Base-by-base conservation (phyloP, 2,329 filamentous ascomycete genomes). In the Hypoxylon sp. region DNA sequence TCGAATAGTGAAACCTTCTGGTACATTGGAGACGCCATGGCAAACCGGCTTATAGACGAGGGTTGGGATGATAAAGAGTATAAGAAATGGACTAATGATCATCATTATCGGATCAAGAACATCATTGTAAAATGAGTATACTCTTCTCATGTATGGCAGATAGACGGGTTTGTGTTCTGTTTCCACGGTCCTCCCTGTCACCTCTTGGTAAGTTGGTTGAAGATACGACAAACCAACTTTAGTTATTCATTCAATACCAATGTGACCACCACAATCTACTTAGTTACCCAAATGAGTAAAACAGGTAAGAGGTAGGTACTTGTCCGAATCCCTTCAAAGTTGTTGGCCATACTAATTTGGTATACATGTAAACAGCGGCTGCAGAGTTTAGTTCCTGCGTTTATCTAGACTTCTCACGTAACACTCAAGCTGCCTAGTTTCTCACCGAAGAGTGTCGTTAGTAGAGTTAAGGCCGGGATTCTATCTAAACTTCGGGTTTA, bases 381-480 rank as follows among this genome's bases (percentile, higher is more conserved):
- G 7, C 19, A 17, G 17, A 43, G 19, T 43, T 9, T 19, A 10
- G 6, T 43, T 5, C 23, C 23, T 23, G 5, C 23, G 23, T 5
- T 5, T 23, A 23, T 23, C 23, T 23, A 23, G 23, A 23, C 5
- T 43, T 13, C 25, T 52, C 3, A 17, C 6, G 28, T 23, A 28
- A 34, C 9, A n/a, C 46, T 3, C 11, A 46, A 23, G 38, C 3
- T n/a, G 10, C 41, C 23, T 11, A 19, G 13, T 34, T 17, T 43
- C 38, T 10, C 7, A 43, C 38, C 38, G 30, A 60, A 34, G 2
- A 25, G 10, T 30, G 10, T 62, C 51, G 57, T 43, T 28, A 10
- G 3, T 58, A 65, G 36, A 57, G 32, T 58, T 51, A 65, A 58
- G 45, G 17, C 52, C 57, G 52, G 46, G 5, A 7, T 49, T 13